Conservation (phyloP, 441 rosid species). For the Hura crepitans region DNA sequence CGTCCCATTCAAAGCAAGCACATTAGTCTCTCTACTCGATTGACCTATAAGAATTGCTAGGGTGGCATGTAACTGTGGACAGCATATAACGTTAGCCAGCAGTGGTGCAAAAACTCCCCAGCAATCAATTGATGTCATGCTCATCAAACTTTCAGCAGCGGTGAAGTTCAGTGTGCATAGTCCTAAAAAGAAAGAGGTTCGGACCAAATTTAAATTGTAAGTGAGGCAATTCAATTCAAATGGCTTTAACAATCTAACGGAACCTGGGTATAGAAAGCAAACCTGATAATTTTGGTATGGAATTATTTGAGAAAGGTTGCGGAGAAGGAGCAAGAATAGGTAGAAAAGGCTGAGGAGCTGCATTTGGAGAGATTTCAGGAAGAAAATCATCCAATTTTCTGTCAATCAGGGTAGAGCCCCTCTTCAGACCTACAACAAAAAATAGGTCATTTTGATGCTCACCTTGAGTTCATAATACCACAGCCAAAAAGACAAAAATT, state of each 20-base stretch:
- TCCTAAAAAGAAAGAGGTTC: slow-evolving; percentile 40
- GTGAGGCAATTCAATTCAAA: slow-evolving; percentile 14
- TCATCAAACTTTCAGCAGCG: slow-evolving; percentile 62
- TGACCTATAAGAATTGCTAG: slow-evolving; percentile 70
- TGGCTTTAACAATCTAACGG: neutral
- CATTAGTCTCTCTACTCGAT: slow-evolving; percentile 56
- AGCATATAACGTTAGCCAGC: slow-evolving; percentile 85
- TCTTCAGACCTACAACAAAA: slow-evolving; percentile 45
- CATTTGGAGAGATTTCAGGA: slow-evolving; percentile 63
- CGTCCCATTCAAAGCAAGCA: slow-evolving; percentile 63
- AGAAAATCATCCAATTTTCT: slow-evolving; percentile 30
- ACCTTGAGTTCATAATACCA: neutral
- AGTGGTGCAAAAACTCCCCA: slow-evolving; percentile 69
- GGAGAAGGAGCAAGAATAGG: slow-evolving; percentile 87
- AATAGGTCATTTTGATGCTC: slow-evolving; percentile 11
- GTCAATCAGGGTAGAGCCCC: slow-evolving; percentile 25
- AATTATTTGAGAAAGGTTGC: slow-evolving; percentile 59
- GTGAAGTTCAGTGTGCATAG: slow-evolving; percentile 70
- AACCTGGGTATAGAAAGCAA: slow-evolving; percentile 16
- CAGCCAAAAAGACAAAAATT: neutral
- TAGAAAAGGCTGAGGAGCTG: slow-evolving; percentile 75
- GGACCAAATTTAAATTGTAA: slow-evolving; percentile 11
- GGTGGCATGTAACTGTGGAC: slow-evolving; percentile 84
- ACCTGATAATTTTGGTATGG: slow-evolving; percentile 79
- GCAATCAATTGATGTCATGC: slow-evolving; percentile 74